phyloP scores from a whole-genome alignment of 2,329 filamentous ascomycete genomes.

The Colletotrichum sp. region DNA sequence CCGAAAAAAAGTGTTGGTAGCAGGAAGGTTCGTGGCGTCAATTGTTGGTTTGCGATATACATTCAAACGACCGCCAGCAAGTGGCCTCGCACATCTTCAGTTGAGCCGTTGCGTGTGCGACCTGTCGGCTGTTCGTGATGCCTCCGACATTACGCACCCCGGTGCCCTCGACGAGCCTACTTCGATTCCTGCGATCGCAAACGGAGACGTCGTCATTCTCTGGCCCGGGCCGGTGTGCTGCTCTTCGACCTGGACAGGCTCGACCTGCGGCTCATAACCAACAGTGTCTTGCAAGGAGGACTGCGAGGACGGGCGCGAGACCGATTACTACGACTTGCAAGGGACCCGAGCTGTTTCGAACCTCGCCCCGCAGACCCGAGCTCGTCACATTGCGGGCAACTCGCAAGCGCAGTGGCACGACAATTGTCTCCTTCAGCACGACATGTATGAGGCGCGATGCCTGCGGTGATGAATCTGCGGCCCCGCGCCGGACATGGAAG shows the following conservation, averaged over 20 bases:
- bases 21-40: background rate
- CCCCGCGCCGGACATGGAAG: slow-evolving; percentile 44
- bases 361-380: slow-evolving; percentile 32
- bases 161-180: slow-evolving; percentile 60
- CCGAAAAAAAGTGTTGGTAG: slow-evolving; percentile 8
- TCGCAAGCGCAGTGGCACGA: background rate
- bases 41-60: background rate
- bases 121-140: slow-evolving; percentile 37
- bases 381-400: slow-evolving; percentile 9
- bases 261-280: background rate
- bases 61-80: background rate
- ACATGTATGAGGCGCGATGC: slow-evolving; percentile 23
- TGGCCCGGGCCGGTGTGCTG: slow-evolving; percentile 37
- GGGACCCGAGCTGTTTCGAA: slow-evolving; percentile 26
- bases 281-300: background rate
- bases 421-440: slow-evolving; percentile 31
- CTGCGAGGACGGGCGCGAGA: slow-evolving; percentile 23
- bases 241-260: background rate
- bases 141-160: slow-evolving; percentile 38
- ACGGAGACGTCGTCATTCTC: slow-evolving; percentile 63
- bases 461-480: slow-evolving; percentile 28
- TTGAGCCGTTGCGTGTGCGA: background rate
- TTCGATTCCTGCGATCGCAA: slow-evolving; percentile 76
- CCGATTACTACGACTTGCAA: slow-evolving; percentile 19
- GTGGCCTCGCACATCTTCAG: background rate